A percentile compares a stretch with the other conserved stretches of the same genome.
phyloP scores from a whole-genome alignment of 1,284 basidiomycete genomes.

The Sanghuangporus sanghuang region DNA sequence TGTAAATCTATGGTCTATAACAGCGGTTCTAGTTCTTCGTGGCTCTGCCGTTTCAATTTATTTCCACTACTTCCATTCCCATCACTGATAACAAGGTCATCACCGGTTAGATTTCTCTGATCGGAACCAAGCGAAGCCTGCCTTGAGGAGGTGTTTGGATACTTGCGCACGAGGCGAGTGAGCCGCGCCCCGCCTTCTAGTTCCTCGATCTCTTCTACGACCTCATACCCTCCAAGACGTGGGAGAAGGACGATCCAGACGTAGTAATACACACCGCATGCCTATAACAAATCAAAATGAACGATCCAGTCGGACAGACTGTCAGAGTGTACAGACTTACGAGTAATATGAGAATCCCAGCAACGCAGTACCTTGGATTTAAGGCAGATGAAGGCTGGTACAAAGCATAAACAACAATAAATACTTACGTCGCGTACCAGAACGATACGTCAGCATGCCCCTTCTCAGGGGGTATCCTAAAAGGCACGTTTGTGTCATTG shows the following conservation, averaged over 20 bases:
- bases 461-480: constrained; percentile 28
- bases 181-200: constrained; percentile 27
- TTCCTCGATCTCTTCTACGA: constrained; percentile 27
- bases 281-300: neutral
- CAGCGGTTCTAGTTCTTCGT: neutral
- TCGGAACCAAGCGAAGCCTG: neutral
- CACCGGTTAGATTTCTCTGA: neutral
- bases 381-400: neutral
- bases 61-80: neutral
- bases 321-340: neutral
- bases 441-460: constrained; percentile 29
- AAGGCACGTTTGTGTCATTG: no score
- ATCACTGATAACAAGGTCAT: neutral
- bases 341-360: constrained; percentile 26
- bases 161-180: constrained; percentile 22
- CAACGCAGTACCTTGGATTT: constrained; percentile 21
- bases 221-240: constrained; percentile 26
- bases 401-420: neutral
- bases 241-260: constrained; percentile 32
- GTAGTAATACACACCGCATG: constrained; percentile 32
- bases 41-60: neutral
- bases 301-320: neutral
- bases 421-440: constrained; percentile 30
- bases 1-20: neutral
- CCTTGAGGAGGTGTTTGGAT: neutral